Evolutionary conservation across 257 asterid genomes (phyloP).

Genomic region (Penstemon davidsonii): DNA sequence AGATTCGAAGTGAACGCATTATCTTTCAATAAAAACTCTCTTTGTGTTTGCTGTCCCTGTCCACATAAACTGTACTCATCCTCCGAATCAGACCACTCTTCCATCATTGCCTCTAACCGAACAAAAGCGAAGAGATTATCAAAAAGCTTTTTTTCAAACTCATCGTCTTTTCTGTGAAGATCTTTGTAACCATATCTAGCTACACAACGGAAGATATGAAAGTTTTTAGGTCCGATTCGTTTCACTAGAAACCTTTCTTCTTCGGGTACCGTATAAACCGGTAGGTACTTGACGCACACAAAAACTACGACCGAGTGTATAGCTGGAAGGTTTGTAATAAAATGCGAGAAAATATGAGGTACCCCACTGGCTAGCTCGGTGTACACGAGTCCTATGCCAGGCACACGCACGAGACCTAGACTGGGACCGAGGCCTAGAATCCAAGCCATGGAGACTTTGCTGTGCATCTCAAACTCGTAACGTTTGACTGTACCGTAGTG

Average conservation of each 20-base stretch:
- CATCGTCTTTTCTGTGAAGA: constrained; percentile 85
- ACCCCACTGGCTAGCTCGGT: constrained; percentile 97
- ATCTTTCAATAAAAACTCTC: constrained; percentile 37
- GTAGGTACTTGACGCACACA: constrained; percentile 91
- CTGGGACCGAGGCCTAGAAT: constrained; percentile 94
- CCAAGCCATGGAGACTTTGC: constrained; percentile 98
- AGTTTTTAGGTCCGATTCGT: constrained; percentile 86
- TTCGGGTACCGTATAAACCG: constrained; percentile 90
- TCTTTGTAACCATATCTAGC: constrained; percentile 94
- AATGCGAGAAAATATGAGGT: constrained; percentile 91
- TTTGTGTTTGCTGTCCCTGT: constrained; percentile 61
- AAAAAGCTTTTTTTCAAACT: constrained; percentile 82
- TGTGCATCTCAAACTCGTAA: constrained; percentile 91
- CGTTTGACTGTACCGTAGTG: constrained; percentile 86
- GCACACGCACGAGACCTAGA: constrained; percentile 93
- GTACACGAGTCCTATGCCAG: constrained; percentile 95
- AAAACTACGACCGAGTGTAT: constrained; percentile 84
- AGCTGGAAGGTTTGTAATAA: constrained; percentile 90
- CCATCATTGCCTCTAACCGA: constrained; percentile 95
- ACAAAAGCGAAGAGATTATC: constrained; percentile 72
- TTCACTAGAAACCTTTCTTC: constrained; percentile 89
- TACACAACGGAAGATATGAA: constrained; percentile 94
- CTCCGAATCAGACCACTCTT: constrained; percentile 90
- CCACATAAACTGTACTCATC: constrained; percentile 68
- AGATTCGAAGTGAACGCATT: constrained; percentile 34